A percentile compares a stretch with the other conserved stretches of the same genome.
Evolutionary conservation across 1,284 basidiomycete species (phyloP).

Genomic region (Boletus mariae): DNA sequence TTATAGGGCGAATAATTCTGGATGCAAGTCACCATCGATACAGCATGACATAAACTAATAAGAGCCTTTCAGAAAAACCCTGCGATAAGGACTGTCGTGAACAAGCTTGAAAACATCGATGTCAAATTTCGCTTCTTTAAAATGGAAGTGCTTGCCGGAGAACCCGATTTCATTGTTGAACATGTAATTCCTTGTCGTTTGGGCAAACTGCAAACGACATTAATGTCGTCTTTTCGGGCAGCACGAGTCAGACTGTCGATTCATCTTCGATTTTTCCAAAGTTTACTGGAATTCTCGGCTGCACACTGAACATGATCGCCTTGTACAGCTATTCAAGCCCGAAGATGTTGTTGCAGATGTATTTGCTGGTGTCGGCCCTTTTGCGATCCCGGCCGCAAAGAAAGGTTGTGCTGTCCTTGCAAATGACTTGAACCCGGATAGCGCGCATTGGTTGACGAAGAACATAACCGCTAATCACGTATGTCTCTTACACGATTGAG

Average conservation of each 20-base stretch:
- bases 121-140: slow-evolving; percentile 89
- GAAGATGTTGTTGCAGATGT: slow-evolving; percentile 86
- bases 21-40: slow-evolving; percentile 57
- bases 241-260: slow-evolving; percentile 82
- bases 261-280: slow-evolving; percentile 91
- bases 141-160: slow-evolving; percentile 96
- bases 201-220: neutral
- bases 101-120: slow-evolving; percentile 90
- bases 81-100: slow-evolving; percentile 84
- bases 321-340: slow-evolving; percentile 68
- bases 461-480: slow-evolving; percentile 80
- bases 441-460: slow-evolving; percentile 71
- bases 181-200: slow-evolving; percentile 53
- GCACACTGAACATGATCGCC: slow-evolving; percentile 85
- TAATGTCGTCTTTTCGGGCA: slow-evolving; percentile 32
- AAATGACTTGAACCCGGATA: slow-evolving; percentile 93
- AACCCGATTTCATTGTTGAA: slow-evolving; percentile 79
- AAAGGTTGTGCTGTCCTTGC: slow-evolving; percentile 86
- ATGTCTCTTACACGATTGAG: slow-evolving; percentile 19
- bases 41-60: slow-evolving; percentile 3
- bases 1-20: slow-evolving; percentile 89
- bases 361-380: slow-evolving; percentile 97
- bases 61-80: slow-evolving; percentile 71
- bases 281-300: slow-evolving; percentile 99
- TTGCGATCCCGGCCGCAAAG: slow-evolving; percentile 90